A percentile compares a stretch with the other conserved stretches of the same genome.
Evolutionary conservation across 805 yeast genomes (phyloP).

Genomic region (Pichia nanzhaoensis): DNA sequence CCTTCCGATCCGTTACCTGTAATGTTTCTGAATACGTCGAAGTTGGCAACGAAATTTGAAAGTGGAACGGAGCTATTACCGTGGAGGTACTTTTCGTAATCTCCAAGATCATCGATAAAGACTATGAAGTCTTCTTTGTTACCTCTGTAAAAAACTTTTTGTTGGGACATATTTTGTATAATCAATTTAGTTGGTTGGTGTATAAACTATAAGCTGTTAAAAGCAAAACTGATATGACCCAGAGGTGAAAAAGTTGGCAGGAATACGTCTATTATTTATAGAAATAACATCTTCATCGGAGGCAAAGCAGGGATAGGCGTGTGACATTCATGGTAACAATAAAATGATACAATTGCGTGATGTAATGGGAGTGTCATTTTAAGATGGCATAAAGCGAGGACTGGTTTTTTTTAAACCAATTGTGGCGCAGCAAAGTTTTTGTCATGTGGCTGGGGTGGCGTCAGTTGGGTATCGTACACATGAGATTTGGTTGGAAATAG

Average conservation of each 20-base stretch:
- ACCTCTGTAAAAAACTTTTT: conserved; percentile 62
- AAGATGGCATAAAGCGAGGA: neutral
- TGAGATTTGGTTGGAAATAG: no score
- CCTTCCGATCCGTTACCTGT: conserved; percentile 68
- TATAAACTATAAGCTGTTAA: neutral
- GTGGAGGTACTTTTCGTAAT: conserved; percentile 40
- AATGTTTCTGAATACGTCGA: conserved; percentile 56
- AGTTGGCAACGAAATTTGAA: conserved; percentile 54
- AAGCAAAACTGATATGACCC: no score
- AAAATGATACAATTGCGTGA: no score
- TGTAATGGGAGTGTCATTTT: neutral
- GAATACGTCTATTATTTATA: neutral
- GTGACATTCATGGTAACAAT: no score
- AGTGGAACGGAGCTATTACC: conserved; percentile 51
- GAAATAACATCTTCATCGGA: no score
- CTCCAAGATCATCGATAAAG: conserved; percentile 51
- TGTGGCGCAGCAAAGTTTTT: no score
- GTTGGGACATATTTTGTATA: conserved; percentile 19
- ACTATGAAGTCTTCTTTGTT: conserved; percentile 54
- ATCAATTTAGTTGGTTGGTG: neutral
- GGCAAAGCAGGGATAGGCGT: no score
- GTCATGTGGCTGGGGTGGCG: no score
- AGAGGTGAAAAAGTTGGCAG: no score
- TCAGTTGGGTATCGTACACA: no score
- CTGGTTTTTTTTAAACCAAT: no score